Evolutionary conservation across 2,329 filamentous ascomycete species (phyloP).

Genomic region (Arthroderma sp.): DNA sequence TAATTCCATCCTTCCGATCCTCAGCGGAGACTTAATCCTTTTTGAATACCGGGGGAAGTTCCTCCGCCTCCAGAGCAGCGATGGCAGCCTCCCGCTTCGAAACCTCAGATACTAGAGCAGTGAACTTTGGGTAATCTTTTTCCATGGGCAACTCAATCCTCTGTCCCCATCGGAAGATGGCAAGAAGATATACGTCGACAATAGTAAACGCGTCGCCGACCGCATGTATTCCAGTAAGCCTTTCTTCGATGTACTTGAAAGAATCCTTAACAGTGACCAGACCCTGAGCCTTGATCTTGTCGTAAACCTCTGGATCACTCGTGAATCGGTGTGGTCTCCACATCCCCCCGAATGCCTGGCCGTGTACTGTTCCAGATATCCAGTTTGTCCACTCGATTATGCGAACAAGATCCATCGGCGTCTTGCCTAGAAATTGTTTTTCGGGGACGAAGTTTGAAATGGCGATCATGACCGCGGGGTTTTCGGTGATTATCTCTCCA

Average conservation of each 20-base stretch:
- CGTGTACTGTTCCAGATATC: constrained; percentile 25
- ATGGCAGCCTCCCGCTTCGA: not conserved
- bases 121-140: constrained; percentile 1
- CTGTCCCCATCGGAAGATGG: constrained; percentile 7
- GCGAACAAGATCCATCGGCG: constrained; percentile 21
- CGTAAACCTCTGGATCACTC: constrained; percentile 15
- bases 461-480: constrained; percentile 23
- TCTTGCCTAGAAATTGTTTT: constrained; percentile 21
- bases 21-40: not conserved
- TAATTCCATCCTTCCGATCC: too few relatives aligned
- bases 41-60: not conserved
- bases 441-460: constrained; percentile 24
- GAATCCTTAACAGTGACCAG: constrained; percentile 17
- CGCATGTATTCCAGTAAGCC: constrained; percentile 17
- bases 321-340: constrained; percentile 20
- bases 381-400: constrained; percentile 29
- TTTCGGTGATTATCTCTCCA: constrained; percentile 24
- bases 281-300: constrained; percentile 17
- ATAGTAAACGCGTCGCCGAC: constrained; percentile 20
- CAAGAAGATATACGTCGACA: constrained; percentile 12
- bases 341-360: constrained; percentile 19
- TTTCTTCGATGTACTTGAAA: constrained; percentile 19
- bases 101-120: not conserved
- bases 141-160: not conserved
- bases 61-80: not conserved